A percentile compares a stretch with the other conserved stretches of the same genome.
Conservation (phyloP, 2,329 filamentous ascomycete genomes). For the Pseudocercospora cruenta region DNA sequence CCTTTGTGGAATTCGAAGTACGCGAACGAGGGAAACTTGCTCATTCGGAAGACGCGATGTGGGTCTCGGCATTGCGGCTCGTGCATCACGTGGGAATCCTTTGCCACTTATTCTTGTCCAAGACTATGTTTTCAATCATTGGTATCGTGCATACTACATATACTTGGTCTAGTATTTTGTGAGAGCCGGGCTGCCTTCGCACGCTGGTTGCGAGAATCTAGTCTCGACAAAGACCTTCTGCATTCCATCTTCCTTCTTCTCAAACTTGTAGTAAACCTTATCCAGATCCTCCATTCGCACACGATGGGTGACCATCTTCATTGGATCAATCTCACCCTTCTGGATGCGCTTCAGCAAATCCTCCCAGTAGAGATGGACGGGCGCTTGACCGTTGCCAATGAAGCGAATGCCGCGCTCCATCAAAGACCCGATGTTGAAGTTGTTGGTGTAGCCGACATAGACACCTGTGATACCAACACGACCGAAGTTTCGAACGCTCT, state of each 20-base stretch:
- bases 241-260: conserved; percentile 72
- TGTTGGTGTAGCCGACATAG: conserved; percentile 70
- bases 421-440: conserved; percentile 79
- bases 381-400: conserved; percentile 69
- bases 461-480: conserved; percentile 77
- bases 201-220: conserved; percentile 58
- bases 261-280: conserved; percentile 63
- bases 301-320: conserved; percentile 81
- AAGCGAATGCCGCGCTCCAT: conserved; percentile 87
- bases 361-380: conserved; percentile 84
- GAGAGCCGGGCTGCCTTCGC: conserved; percentile 55
- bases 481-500: conserved; percentile 71
- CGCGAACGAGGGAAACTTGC: not conserved
- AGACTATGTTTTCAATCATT: not conserved
- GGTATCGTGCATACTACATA: not conserved
- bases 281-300: conserved; percentile 57
- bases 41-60: not conserved
- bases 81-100: not conserved
- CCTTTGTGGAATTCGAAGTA: not conserved
- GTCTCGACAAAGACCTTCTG: conserved; percentile 78
- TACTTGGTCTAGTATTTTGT: conserved; percentile 45
- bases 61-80: not conserved
- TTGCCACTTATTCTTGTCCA: not conserved
- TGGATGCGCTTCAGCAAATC: conserved; percentile 71
- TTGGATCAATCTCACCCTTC: conserved; percentile 69